These are phyloP conservation scores for Geosmithia flava DNA, from an alignment of 2,329 filamentous ascomycete genomes.

Conservation along the genomic window DNA sequence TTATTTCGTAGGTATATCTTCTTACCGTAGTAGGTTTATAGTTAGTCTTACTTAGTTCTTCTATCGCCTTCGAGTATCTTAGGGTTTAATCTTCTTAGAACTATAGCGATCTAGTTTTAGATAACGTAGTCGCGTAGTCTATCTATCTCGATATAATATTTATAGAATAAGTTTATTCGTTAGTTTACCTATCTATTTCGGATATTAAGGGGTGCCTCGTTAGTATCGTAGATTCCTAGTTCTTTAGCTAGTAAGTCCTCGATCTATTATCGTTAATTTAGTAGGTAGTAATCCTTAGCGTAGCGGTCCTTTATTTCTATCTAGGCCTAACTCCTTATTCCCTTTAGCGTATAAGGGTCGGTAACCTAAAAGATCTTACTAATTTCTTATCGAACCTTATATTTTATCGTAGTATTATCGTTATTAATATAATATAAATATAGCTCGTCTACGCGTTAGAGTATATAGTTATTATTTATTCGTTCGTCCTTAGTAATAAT, in stretches of 20 bases:
- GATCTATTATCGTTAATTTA: background rate
- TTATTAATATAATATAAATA: background rate
- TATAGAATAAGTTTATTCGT: background rate
- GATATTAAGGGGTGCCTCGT: background rate
- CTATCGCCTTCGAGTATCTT: too few relatives aligned
- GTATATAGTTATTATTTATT: background rate
- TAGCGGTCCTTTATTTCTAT: background rate
- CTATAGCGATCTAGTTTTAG: too few relatives aligned
- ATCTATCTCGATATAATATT: too few relatives aligned
- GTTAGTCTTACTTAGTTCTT: too few relatives aligned
- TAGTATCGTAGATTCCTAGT: background rate
- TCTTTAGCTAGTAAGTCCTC: background rate
- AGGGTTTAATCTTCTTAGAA: too few relatives aligned
- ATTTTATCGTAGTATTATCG: background rate
- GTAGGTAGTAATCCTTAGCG: background rate
- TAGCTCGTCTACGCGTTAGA: background rate
- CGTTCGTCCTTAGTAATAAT: too few relatives aligned
- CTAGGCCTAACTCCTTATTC: background rate
- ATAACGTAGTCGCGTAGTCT: too few relatives aligned
- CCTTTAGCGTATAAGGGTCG: background rate
- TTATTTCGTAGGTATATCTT: too few relatives aligned
- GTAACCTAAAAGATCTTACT: background rate
- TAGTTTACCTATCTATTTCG: background rate
- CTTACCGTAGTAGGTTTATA: too few relatives aligned
- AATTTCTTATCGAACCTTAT: background rate